Conservation (phyloP, 75 land plant species). For the Ceratopteris richardii region DNA sequence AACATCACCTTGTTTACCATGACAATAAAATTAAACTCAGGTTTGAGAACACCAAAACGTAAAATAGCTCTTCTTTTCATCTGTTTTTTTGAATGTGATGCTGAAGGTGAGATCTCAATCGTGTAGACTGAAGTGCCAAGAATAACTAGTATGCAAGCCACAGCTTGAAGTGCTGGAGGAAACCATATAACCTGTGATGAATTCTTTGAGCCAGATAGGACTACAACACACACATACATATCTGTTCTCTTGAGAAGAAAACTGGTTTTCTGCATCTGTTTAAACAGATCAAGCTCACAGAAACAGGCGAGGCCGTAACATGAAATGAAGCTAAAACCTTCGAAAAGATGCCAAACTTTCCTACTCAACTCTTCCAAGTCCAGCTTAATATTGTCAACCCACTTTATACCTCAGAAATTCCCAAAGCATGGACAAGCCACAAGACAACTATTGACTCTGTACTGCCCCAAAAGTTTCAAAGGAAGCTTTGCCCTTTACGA, state of each 20-base stretch:
- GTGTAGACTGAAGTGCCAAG: constrained; percentile 68
- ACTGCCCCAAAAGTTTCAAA: constrained; percentile 30
- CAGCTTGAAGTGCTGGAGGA: constrained; percentile 75
- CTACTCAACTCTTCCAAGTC: background rate
- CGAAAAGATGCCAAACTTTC: too few species aligned
- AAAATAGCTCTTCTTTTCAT: constrained; percentile 67
- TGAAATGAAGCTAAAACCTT: too few species aligned
- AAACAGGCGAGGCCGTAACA: too few species aligned
- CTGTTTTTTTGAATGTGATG: constrained; percentile 68
- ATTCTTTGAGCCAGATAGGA: constrained; percentile 43
- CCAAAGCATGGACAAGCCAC: constrained; percentile 85
- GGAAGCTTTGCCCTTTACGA: too few species aligned
- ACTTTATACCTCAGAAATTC: constrained; percentile 66
- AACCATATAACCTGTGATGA: constrained; percentile 51
- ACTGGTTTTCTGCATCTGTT: constrained; percentile 29
- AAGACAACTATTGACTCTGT: constrained; percentile 58
- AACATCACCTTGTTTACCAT: too few species aligned
- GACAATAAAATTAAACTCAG: too few species aligned
- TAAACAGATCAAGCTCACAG: too few species aligned
- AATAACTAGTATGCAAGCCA: constrained; percentile 79
- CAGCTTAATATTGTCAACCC: constrained; percentile 37
- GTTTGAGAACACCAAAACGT: constrained; percentile 43
- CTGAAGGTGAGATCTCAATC: constrained; percentile 82
- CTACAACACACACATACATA: constrained; percentile 60
- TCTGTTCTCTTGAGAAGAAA: constrained; percentile 64